A percentile compares a stretch with the other conserved stretches of the same genome.
phyloP scores from a whole-genome alignment of 257 asterid species.

The Ilex asprella region DNA sequence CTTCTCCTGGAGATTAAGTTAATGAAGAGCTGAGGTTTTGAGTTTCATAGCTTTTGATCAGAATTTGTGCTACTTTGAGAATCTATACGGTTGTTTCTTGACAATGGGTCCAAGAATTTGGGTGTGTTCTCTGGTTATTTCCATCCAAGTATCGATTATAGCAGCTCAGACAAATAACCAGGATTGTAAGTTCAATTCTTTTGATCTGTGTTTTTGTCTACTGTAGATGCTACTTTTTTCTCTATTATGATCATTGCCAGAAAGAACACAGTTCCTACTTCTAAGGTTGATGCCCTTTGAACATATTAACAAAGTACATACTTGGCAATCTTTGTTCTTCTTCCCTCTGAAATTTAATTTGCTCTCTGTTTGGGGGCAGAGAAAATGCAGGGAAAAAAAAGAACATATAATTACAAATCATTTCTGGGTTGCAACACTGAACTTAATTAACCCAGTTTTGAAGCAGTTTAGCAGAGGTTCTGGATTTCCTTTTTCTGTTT shows the following conservation, averaged over 20 bases:
- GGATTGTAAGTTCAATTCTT: conserved; percentile 37
- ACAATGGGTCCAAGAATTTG: conserved; percentile 30
- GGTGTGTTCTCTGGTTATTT: conserved; percentile 32
- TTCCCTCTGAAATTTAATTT: too few relatives aligned
- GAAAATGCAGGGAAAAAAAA: too few relatives aligned
- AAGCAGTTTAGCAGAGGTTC: too few relatives aligned
- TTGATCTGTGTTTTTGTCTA: background rate
- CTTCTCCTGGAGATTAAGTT: too few relatives aligned
- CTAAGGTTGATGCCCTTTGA: background rate
- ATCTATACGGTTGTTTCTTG: conserved; percentile 12
- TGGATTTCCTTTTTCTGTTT: too few relatives aligned
- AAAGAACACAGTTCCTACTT: background rate
- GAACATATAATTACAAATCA: too few relatives aligned
- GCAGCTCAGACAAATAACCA: conserved; percentile 40
- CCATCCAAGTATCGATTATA: conserved; percentile 24
- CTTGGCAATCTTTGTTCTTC: too few relatives aligned
- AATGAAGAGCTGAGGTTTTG: too few relatives aligned
- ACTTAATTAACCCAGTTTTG: too few relatives aligned
- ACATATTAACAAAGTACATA: background rate
- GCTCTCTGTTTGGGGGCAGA: too few relatives aligned
- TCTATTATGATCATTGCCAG: background rate
- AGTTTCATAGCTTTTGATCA: background rate
- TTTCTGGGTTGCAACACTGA: too few relatives aligned
- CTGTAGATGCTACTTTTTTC: background rate
- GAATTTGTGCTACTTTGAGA: conserved; percentile 1